phyloP scores from a whole-genome alignment of 2,329 filamentous ascomycete species.

The Chaetothyriales sp. region DNA sequence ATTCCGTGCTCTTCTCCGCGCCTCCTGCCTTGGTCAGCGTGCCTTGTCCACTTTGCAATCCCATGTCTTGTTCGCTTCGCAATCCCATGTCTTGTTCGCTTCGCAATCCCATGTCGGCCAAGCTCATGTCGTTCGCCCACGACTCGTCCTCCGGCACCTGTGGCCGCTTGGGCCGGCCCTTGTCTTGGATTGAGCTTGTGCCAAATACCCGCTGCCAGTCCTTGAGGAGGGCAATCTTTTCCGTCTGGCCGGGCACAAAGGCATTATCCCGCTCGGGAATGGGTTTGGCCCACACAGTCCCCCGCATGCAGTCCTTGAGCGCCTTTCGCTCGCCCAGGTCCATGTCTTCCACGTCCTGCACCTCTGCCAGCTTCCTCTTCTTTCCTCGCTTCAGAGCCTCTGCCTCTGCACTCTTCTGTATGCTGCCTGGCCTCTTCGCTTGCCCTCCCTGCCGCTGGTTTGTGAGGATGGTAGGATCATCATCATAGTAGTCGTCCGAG shows the following conservation, averaged over 20 bases:
- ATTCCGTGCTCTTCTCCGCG: slow-evolving; percentile 3
- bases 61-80: slow-evolving; percentile 14
- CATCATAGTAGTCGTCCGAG: slow-evolving; percentile 33
- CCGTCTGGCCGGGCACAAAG: slow-evolving; percentile 28
- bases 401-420: slow-evolving; percentile 1
- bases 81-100: slow-evolving; percentile 10
- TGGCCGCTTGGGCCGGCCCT: background rate
- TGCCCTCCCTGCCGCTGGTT: slow-evolving; percentile 10
- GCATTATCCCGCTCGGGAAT: slow-evolving; percentile 19
- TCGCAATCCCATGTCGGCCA: slow-evolving; percentile 17
- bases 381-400: slow-evolving; percentile 9
- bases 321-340: slow-evolving; percentile 10
- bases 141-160: slow-evolving; percentile 11
- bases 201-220: slow-evolving; percentile 34
- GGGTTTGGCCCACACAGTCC: slow-evolving; percentile 28
- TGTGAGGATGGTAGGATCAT: slow-evolving; percentile 25
- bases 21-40: background rate
- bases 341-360: slow-evolving; percentile 7
- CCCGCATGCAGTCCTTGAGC: slow-evolving; percentile 21
- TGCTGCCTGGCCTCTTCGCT: slow-evolving; percentile 7
- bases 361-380: slow-evolving; percentile 17
- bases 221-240: slow-evolving; percentile 31
- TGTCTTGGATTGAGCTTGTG: slow-evolving; percentile 4
- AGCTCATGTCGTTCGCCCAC: slow-evolving; percentile 18
- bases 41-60: slow-evolving; percentile 9